Conservation (phyloP, 331 rosid species). For the Rhamnella rubrinervis region DNA sequence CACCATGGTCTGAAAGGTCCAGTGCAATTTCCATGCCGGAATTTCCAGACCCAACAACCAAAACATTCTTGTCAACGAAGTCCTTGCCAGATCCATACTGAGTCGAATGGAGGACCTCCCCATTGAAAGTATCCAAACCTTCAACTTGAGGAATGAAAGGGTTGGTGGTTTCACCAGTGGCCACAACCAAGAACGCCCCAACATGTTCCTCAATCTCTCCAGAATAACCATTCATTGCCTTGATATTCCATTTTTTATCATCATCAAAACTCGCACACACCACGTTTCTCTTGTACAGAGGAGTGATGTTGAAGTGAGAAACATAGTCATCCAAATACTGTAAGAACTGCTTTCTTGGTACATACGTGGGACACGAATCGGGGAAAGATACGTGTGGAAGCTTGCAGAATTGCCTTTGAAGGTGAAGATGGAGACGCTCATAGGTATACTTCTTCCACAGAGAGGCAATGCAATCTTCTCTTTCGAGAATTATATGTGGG, state of each 20-base stretch:
- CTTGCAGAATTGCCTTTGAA: slow-evolving; percentile 45
- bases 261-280: slow-evolving; percentile 39
- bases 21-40: slow-evolving; percentile 75
- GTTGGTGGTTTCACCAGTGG: slow-evolving; percentile 57
- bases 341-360: slow-evolving; percentile 45
- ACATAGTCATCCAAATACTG: slow-evolving; percentile 45
- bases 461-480: slow-evolving; percentile 63
- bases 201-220: slow-evolving; percentile 38
- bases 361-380: slow-evolving; percentile 35
- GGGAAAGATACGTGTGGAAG: slow-evolving; percentile 55
- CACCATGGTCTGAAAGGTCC: slow-evolving; percentile 55
- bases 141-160: slow-evolving; percentile 41
- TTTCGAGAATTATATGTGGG: slow-evolving; percentile 52
- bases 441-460: slow-evolving; percentile 63
- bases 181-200: slow-evolving; percentile 56
- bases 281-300: slow-evolving; percentile 39
- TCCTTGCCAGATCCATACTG: slow-evolving; percentile 43
- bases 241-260: slow-evolving; percentile 35
- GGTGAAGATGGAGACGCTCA: slow-evolving; percentile 65
- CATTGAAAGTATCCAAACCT: slow-evolving; percentile 47
- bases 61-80: slow-evolving; percentile 40
- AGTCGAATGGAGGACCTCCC: slow-evolving; percentile 53
- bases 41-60: slow-evolving; percentile 79
- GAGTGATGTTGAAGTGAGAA: slow-evolving; percentile 42
- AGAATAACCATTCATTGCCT: slow-evolving; percentile 23